Evolutionary conservation across 2,329 filamentous ascomycete species (phyloP).

Genomic region (Penicillium vulpinum): DNA sequence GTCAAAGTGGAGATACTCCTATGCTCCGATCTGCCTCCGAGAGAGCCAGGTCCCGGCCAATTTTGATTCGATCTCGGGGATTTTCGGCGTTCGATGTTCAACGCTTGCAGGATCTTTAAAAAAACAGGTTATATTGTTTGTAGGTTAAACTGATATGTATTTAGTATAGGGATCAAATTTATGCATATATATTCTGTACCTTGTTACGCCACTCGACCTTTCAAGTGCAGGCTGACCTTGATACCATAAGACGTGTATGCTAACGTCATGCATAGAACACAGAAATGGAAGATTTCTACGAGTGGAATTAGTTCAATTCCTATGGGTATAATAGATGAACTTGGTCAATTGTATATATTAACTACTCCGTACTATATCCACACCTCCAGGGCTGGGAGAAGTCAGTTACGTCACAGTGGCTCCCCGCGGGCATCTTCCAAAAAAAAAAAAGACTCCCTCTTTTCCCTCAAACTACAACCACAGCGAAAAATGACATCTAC

Average conservation of each 20-base stretch:
- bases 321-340: background rate
- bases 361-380: background rate
- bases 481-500: constrained; percentile 51
- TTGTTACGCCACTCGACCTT: background rate
- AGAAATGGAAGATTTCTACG: no score
- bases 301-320: background rate
- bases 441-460: constrained; percentile 1
- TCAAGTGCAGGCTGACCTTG: background rate
- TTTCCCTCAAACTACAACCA: background rate
- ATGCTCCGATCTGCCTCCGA: constrained; percentile 22
- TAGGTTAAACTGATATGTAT: no score
- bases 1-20: constrained; percentile 21
- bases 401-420: constrained; percentile 28
- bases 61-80: constrained; percentile 10
- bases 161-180: background rate
- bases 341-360: no score
- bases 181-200: background rate
- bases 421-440: constrained; percentile 12
- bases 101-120: background rate
- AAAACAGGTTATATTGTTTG: background rate
- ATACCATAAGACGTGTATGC: background rate
- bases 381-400: background rate
- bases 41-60: background rate
- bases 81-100: constrained; percentile 14
- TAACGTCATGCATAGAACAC: background rate